phyloP scores from a whole-genome alignment of 2,329 filamentous ascomycete genomes.

The Talaromyces sp. region DNA sequence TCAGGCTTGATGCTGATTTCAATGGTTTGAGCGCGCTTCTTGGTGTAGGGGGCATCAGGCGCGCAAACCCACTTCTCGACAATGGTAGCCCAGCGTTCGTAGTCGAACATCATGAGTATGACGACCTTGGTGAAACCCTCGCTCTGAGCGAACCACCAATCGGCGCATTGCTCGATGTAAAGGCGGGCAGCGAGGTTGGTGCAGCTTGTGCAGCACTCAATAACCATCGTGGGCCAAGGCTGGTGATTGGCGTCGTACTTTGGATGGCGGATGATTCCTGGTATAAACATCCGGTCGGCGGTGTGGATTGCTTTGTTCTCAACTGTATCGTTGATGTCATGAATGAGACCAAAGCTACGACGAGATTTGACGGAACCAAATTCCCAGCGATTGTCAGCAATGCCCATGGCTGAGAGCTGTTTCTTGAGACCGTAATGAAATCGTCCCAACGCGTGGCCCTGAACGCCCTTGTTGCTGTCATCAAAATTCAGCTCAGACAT shows the following conservation, averaged over 20 bases:
- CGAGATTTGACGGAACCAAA: neutral
- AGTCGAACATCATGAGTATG: constrained; percentile 12
- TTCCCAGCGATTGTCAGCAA: neutral
- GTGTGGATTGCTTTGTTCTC: neutral
- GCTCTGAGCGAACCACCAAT: constrained; percentile 18
- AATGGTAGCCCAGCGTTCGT: neutral
- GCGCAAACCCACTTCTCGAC: constrained; percentile 12
- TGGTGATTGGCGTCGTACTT: neutral
- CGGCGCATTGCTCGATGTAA: constrained; percentile 8
- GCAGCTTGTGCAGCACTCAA: neutral
- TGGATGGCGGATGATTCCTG: neutral
- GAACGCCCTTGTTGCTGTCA: constrained; percentile 9
- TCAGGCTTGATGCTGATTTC: neutral
- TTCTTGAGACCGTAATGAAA: constrained; percentile 1
- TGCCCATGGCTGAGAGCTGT: constrained; percentile 5
- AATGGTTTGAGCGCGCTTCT: constrained; percentile 1
- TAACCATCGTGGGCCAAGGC: constrained; percentile 12
- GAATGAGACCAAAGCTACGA: neutral
- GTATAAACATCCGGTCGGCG: constrained; percentile 14
- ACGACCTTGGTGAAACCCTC: constrained; percentile 1
- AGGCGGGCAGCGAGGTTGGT: constrained; percentile 6
- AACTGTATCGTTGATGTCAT: neutral
- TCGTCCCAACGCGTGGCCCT: constrained; percentile 13
- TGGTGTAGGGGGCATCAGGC: constrained; percentile 5
- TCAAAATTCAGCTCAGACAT: neutral